Evolutionary conservation across 345 rosid species (phyloP).

Genomic region (Lepidium didymum): DNA sequence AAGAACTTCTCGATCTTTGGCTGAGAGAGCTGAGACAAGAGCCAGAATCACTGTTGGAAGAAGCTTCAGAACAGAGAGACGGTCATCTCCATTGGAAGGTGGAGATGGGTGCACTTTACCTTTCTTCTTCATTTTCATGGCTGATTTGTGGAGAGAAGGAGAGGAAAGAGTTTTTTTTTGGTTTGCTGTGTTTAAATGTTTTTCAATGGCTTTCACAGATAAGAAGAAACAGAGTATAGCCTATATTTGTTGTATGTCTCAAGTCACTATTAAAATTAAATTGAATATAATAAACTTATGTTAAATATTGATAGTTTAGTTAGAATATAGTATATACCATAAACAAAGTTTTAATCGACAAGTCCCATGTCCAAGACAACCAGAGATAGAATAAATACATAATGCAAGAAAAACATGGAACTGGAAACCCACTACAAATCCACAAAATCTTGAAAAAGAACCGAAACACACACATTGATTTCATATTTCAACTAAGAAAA

Average conservation of each 20-base stretch:
- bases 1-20: slow-evolving; percentile 64
- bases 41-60: slow-evolving; percentile 61
- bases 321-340: too few species aligned
- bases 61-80: slow-evolving; percentile 44
- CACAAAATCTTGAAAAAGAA: too few species aligned
- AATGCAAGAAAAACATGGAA: too few species aligned
- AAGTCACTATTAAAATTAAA: neutral
- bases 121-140: slow-evolving; percentile 68
- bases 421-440: too few species aligned
- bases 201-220: neutral
- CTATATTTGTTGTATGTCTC: neutral
- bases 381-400: too few species aligned
- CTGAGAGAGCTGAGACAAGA: slow-evolving; percentile 54
- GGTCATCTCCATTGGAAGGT: slow-evolving; percentile 28
- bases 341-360: too few species aligned
- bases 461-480: too few species aligned
- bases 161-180: neutral
- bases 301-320: too few species aligned
- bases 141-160: neutral
- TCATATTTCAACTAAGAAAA: too few species aligned
- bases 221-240: neutral
- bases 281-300: too few species aligned
- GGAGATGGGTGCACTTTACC: slow-evolving; percentile 72
- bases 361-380: too few species aligned
- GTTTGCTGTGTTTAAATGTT: slow-evolving; percentile 21